Evolutionary conservation across 345 rosid species (phyloP), one percentile per base, ranked within the genome.

Genomic region (Acer yangbiense): DNA sequence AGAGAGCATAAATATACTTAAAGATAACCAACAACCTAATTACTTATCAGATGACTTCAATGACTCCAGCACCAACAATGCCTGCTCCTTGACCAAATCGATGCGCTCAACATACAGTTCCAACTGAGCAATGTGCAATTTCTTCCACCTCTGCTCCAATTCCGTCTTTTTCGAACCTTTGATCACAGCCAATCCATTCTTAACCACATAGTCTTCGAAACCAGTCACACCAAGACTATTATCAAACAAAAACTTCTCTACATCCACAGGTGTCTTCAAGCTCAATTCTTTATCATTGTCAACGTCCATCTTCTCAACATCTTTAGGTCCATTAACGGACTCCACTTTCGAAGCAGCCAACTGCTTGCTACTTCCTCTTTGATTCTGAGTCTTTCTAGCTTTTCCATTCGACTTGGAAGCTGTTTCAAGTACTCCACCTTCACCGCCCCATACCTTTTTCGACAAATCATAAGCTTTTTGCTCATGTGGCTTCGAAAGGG

Each of bases 401-500:
- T 76, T 76, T 18, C 78, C 76, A 65, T 75, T 63, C 4, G 79
- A 43, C 68, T 80, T 80, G 2, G 55, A 39, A n/a, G 77, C 3
- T 44, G 85, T 61, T 20, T 77, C 77, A 18, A 76, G 9, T 21
- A 75, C 78, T 9, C 84, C 83, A 20, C 71, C 65, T 35, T 74
- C 79, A n/a, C 64, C 11, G 8, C 84, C 84, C 90, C 90, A 87
- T 12, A 85, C 78, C 77, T 73, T 78, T 35, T 82, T 87, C 1
- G 85, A 81, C 84, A 87, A 79, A 0, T 85, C 87, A 18, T 73
- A 87, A 0, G 72, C 62, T 14, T 83, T 76, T 14, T 80, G 84
- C 12, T 85, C 90, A 17, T 83, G 79, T 1, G 80, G 68, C 21
- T 85, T 85, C 0, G 84, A 39, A 35, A 77, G 85, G 14, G 21